These are phyloP conservation scores for slime mould (Dictyostelium discoideum) DNA, from an alignment of 78 protist species.

Conservation along the genomic window dicty_2.7 NC_007088.5:5080001-5080500, in stretches of 20 bases:
- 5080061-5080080: conserved; percentile 7
- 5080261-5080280: neutral
- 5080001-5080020: conserved; percentile 65
- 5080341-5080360: conserved; percentile 1
- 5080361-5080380: neutral
- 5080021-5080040: conserved; percentile 72
- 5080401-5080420: neutral
- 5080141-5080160: conserved; percentile 42
- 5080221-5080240: neutral
- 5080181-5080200: neutral
- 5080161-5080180: conserved; percentile 60
- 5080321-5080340: neutral
- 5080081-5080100: conserved; percentile 46
- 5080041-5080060: conserved; percentile 65
- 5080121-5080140: conserved; percentile 63
- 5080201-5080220: neutral
- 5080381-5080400: neutral
- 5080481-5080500: neutral
- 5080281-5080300: neutral
- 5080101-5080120: conserved; percentile 79
- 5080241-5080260: neutral
- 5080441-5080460: too few species aligned
- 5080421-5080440: neutral
- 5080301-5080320: conserved; percentile 1
- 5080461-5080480: neutral